Conservation (phyloP, 345 rosid species). For the Eucalyptus sp. region DNA sequence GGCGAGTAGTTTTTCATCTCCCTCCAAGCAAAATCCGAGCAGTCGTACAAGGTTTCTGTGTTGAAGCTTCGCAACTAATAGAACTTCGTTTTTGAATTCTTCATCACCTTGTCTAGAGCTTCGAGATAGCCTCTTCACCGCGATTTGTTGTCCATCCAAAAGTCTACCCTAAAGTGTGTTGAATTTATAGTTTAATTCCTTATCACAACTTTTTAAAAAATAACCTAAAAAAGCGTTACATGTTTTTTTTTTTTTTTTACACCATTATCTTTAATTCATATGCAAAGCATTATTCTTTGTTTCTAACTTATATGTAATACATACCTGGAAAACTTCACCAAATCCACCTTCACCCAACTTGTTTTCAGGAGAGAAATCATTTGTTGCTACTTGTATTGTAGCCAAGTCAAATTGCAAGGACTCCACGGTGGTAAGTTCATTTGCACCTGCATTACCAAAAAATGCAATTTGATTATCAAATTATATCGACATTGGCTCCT, state of each 20-base stretch:
- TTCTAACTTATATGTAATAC: no score
- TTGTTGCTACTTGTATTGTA: no score
- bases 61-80: background rate
- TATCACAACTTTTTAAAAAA: background rate
- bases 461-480: background rate
- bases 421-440: no score
- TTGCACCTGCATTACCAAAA: no score
- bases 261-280: no score
- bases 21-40: background rate
- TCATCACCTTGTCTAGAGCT: background rate
- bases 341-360: no score
- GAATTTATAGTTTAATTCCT: rapidly evolving
- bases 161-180: background rate
- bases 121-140: background rate
- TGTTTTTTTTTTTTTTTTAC: background rate
- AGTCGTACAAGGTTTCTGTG: background rate
- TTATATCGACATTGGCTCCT: background rate
- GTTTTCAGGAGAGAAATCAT: no score
- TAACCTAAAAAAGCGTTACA: rapidly evolving
- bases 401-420: no score
- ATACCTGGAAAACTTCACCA: no score
- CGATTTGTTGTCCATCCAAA: rapidly evolving
- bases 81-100: background rate
- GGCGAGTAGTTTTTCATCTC: background rate
- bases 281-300: no score